phyloP scores from a whole-genome alignment of 768 basidiomycete species.

The Hygrophorus pudorinus region DNA sequence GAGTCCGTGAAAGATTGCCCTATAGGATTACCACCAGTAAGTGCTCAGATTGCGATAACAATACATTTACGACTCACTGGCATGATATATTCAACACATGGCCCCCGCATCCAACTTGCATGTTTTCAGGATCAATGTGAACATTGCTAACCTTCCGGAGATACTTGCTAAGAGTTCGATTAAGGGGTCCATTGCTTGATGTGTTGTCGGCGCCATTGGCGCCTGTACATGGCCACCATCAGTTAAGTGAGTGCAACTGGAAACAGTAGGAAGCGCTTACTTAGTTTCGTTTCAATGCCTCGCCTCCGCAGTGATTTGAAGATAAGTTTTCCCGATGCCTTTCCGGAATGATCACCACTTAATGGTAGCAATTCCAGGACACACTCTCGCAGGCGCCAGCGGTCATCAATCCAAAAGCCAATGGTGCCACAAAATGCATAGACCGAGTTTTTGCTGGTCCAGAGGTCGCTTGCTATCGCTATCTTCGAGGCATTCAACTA shows the following conservation, averaged over 20 bases:
- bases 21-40: background rate
- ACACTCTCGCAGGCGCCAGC: no score
- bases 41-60: background rate
- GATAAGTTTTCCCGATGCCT: background rate
- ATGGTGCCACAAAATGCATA: no score
- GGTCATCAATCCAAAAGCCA: no score
- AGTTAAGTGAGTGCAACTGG: background rate
- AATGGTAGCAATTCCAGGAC: no score
- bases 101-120: background rate
- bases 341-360: background rate
- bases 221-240: background rate
- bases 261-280: background rate
- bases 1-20: background rate
- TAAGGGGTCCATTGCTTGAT: no score
- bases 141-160: background rate
- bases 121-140: background rate
- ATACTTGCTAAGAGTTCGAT: no score
- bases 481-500: background rate
- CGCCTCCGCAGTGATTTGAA: background rate
- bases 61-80: background rate
- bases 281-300: constrained; percentile 1
- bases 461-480: background rate
- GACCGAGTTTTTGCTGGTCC: no score
- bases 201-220: no score
- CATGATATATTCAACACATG: background rate